Base-by-base conservation (phyloP, 495 filamentous ascomycete species). In the Pyronema omphalodes region DNA sequence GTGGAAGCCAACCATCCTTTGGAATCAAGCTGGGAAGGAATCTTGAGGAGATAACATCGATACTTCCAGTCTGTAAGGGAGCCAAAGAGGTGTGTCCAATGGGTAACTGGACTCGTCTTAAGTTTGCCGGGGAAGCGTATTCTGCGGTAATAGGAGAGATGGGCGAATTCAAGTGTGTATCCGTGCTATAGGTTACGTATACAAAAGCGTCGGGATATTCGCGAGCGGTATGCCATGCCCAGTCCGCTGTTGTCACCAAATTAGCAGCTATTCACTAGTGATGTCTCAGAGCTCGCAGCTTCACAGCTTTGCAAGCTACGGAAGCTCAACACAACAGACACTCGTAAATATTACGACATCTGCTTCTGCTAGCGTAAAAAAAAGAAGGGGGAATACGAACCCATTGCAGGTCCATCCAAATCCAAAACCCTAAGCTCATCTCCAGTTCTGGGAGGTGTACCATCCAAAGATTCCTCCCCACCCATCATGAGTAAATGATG, bases 181-280 rank as follows among this genome's bases (percentile, higher is more conserved):
- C 37, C n/a, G 7, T 17, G 15, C 17, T 23, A 7, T n/a, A 33
- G 8, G 29, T 50, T 8, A 50, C 47, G 36, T 54, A 46, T 1
- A 54, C 36, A 29, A 54, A 29, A 23, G 62, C 55, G 35, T 40
- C 58, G 4, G 63, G 63, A 41, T 65, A 66, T 29, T 65, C 59
- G 8, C 53, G 41, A 15, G 62, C 51, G 34, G 56, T 43, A 14
- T 65, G 59, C 63, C 63, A 66, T 4, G 63, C 58, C 59, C 59
- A 62, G 37, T 59, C 59, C 44, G 61, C 61, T 64, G 35, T 29
- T 49, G 50, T 14, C 37, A 29, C 17, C 18, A 39, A 23, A 12
- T 49, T 49, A 49, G 14, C 15, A 17, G 23, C 23, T 39, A 53
- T 43, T 43, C 19, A 59, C 17, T 55, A 51, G 23, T 29, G 23